Conservation (phyloP, 2,329 filamentous ascomycete genomes). For the Botrytis sinoallii region DNA sequence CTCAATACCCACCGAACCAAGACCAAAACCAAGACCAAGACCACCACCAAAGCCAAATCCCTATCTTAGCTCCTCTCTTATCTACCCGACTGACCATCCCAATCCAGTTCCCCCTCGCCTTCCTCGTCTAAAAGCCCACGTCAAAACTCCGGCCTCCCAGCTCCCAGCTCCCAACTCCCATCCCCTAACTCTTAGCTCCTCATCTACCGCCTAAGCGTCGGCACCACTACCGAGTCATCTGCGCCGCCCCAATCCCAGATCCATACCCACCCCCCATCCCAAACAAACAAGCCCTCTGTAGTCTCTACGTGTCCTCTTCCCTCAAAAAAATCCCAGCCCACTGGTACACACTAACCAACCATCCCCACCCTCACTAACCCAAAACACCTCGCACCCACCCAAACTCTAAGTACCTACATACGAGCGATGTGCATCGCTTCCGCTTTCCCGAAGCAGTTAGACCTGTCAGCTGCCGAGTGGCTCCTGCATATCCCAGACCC, state of each 20-base stretch:
- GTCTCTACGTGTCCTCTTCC: not conserved
- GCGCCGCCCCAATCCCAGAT: not conserved
- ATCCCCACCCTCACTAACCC: not conserved
- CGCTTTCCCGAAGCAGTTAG: not conserved
- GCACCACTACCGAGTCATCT: constrained; percentile 6
- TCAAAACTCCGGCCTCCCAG: not conserved
- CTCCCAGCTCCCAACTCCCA: not conserved
- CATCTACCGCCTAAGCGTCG: not conserved
- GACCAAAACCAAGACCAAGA: not conserved
- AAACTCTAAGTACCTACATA: not conserved
- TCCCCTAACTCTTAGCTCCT: not conserved
- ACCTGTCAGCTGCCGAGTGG: constrained; percentile 5
- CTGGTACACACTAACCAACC: not conserved
- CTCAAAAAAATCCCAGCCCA: not conserved
- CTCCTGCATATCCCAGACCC: not conserved
- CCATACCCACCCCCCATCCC: not conserved
- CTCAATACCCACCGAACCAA: not conserved
- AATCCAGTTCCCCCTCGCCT: not conserved
- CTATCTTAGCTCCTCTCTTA: constrained; percentile 18
- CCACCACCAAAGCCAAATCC: not conserved
- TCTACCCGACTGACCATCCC: constrained; percentile 14
- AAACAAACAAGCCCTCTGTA: not conserved
- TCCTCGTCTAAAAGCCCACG: not conserved
- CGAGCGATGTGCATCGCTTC: not conserved
- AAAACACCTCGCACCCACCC: not conserved